Evolutionary conservation across 2,329 filamentous ascomycete species (phyloP).

Genomic region (Cephalotrichum gorgonifer): DNA sequence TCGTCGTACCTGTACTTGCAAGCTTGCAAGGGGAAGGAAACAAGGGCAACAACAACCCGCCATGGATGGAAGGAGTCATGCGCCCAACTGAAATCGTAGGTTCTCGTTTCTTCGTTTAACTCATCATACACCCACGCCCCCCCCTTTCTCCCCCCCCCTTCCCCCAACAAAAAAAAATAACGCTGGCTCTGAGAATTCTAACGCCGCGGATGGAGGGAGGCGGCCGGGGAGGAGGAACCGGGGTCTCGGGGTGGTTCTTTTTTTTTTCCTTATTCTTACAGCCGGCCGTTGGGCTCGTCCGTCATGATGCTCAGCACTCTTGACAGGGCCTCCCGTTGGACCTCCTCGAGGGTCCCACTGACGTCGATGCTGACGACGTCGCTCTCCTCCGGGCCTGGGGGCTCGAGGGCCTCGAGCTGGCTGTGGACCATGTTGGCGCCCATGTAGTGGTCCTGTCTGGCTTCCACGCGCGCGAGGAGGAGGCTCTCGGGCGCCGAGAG

Average conservation of each 20-base stretch:
- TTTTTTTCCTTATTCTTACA: neutral
- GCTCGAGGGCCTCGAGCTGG: constrained; percentile 82
- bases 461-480: constrained; percentile 63
- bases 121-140: no score
- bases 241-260: no score
- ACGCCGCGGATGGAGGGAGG: no score
- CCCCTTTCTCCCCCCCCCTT: no score
- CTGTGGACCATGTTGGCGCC: constrained; percentile 90
- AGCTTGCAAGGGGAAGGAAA: neutral
- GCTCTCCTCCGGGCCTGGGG: constrained; percentile 57
- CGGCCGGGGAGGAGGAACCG: no score
- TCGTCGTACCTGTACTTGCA: neutral
- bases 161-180: no score
- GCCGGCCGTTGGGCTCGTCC: neutral
- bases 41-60: neutral
- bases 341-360: constrained; percentile 44
- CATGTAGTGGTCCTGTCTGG: constrained; percentile 85
- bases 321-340: constrained; percentile 49
- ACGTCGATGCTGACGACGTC: constrained; percentile 68
- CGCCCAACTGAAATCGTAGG: no score
- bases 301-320: constrained; percentile 30
- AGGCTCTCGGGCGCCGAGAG: constrained; percentile 68
- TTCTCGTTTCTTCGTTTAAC: no score
- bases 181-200: no score
- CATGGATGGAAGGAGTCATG: no score